These are phyloP conservation scores for Phytopythium ostracodes DNA, from an alignment of 352 stramenopile species.

Conservation along the genomic window DNA sequence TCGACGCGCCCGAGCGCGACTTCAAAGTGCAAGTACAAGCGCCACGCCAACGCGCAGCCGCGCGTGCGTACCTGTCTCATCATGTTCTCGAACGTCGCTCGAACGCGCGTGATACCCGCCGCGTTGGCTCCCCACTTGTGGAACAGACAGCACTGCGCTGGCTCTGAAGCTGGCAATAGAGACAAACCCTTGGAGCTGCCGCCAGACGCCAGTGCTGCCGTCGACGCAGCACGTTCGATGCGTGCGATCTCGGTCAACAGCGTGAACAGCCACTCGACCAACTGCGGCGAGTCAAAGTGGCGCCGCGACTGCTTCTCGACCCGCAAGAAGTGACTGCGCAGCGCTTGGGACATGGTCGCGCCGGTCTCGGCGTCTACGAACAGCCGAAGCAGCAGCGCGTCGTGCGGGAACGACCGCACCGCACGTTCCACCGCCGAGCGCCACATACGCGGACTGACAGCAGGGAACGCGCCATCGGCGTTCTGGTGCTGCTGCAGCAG, in stretches of 20 bases:
- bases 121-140: conserved; percentile 65
- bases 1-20: conserved; percentile 65
- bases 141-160: conserved; percentile 49
- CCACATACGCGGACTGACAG: conserved; percentile 52
- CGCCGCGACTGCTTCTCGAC: conserved; percentile 40
- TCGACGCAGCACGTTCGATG: conserved; percentile 31
- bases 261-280: conserved; percentile 75
- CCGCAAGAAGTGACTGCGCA: conserved; percentile 54
- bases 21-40: conserved; percentile 78
- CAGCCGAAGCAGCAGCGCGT: conserved; percentile 56
- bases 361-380: conserved; percentile 71
- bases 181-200: not conserved
- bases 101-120: conserved; percentile 48
- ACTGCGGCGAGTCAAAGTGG: conserved; percentile 55
- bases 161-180: not conserved
- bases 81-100: conserved; percentile 65
- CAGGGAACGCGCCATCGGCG: conserved; percentile 18
- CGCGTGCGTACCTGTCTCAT: conserved; percentile 41
- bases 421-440: conserved; percentile 28
- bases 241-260: conserved; percentile 63
- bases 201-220: conserved; percentile 1
- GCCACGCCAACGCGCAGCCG: conserved; percentile 57
- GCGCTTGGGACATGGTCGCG: conserved; percentile 67
- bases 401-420: conserved; percentile 34
- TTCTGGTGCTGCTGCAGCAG: conserved; percentile 59